Evolutionary conservation across 192 early-diverging fungal genomes (phyloP).

Genomic region (Coemansia sp.): DNA sequence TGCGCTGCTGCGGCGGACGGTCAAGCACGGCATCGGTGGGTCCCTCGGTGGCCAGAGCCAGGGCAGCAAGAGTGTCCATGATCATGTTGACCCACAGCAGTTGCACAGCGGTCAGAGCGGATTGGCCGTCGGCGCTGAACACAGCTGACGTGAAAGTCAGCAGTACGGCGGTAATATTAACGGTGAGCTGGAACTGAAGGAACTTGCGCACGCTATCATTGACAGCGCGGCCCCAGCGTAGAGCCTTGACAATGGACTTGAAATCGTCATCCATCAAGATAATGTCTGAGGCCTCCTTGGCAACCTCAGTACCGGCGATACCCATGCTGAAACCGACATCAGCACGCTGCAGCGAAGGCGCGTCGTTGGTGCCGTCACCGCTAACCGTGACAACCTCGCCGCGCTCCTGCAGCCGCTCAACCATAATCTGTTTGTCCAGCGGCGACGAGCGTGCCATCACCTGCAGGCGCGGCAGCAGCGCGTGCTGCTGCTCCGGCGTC

Average conservation of each 20-base stretch:
- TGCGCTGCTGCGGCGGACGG: conserved; percentile 72
- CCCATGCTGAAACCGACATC: conserved; percentile 96
- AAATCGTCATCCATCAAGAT: conserved; percentile 92
- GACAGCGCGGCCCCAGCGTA: conserved; percentile 79
- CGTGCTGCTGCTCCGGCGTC: conserved; percentile 63
- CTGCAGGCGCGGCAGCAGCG: conserved; percentile 68
- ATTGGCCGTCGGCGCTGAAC: conserved; percentile 63
- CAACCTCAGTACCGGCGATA: conserved; percentile 81
- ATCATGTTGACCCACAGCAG: conserved; percentile 95
- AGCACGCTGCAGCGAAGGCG: conserved; percentile 82
- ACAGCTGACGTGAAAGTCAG: conserved; percentile 70
- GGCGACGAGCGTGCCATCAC: conserved; percentile 88
- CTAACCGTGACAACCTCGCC: conserved; percentile 76
- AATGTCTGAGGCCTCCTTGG: conserved; percentile 82
- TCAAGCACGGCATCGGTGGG: conserved; percentile 81
- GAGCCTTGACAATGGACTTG: conserved; percentile 72
- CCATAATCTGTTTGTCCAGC: conserved; percentile 86
- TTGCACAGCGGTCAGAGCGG: conserved; percentile 85
- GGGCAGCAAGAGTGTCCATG: conserved; percentile 90
- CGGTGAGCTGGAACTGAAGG: conserved; percentile 82
- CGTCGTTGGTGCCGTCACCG: conserved; percentile 87
- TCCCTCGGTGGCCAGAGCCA: conserved; percentile 89
- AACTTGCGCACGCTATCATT: conserved; percentile 87
- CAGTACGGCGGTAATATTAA: conserved; percentile 76
- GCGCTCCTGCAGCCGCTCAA: conserved; percentile 67